These are phyloP conservation scores for Cinnamomum micranthum DNA, from an alignment of 164 flowering plant genomes.

Conservation along the genomic window DNA sequence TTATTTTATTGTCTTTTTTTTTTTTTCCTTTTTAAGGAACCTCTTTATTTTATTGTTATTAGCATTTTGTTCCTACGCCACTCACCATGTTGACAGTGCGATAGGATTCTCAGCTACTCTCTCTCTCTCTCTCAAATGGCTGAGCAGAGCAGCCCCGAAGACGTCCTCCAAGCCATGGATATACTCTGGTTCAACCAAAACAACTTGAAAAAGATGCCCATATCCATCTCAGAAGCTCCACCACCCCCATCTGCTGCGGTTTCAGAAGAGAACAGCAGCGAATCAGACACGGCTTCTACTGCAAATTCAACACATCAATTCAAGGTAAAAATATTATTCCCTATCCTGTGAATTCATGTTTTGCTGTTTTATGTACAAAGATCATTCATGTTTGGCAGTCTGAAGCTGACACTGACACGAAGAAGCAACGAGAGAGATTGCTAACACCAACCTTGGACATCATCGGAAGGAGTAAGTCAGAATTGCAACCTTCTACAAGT, in stretches of 20 bases:
- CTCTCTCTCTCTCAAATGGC: slow-evolving; percentile 22
- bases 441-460: slow-evolving; percentile 16
- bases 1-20: not conserved
- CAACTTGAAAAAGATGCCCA: slow-evolving; percentile 1
- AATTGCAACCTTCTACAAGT: not conserved
- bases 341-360: not conserved
- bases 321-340: slow-evolving; percentile 2
- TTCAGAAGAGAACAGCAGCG: slow-evolving; percentile 8
- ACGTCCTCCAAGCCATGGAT: slow-evolving; percentile 45
- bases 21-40: too few species aligned
- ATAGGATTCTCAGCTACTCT: not conserved
- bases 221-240: slow-evolving; percentile 9
- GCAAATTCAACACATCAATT: not conserved
- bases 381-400: not conserved
- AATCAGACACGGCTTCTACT: not conserved
- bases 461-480: not conserved
- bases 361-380: not conserved
- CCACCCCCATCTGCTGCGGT: not conserved
- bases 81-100: not conserved
- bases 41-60: not conserved
- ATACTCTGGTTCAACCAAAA: slow-evolving; percentile 54
- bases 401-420: not conserved
- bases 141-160: not conserved
- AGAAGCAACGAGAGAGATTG: slow-evolving; percentile 9
- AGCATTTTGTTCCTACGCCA: not conserved